Percentiles rank a stretch among this genome's conserved stretches.
phyloP scores from a whole-genome alignment of 257 asterid genomes.

The Petunia axillaris region DNA sequence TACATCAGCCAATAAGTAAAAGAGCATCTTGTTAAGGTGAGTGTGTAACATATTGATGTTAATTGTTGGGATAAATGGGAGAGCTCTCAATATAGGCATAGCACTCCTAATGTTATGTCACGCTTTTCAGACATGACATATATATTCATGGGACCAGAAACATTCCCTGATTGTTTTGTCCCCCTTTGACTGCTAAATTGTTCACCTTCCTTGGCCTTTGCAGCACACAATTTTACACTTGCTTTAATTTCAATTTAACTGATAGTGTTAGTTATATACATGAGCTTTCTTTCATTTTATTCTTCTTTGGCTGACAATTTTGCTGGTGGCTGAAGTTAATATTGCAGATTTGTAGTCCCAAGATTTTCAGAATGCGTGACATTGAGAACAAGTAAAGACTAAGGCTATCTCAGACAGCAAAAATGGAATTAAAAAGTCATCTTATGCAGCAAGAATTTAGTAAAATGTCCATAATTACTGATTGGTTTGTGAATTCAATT shows the following conservation, averaged over 20 bases:
- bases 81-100: slow-evolving; percentile 17
- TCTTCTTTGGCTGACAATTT: background rate
- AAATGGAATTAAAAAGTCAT: background rate
- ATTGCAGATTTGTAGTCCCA: slow-evolving; percentile 8
- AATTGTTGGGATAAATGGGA: slow-evolving; percentile 35
- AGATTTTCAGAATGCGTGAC: slow-evolving; percentile 5
- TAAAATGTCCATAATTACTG: background rate
- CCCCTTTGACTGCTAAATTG: slow-evolving; percentile 39
- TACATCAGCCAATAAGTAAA: background rate
- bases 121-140: slow-evolving; percentile 34
- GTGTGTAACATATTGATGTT: slow-evolving; percentile 52
- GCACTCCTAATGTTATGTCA: slow-evolving; percentile 31
- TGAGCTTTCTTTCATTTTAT: background rate
- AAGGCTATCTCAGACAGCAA: background rate
- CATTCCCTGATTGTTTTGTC: slow-evolving; percentile 53
- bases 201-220: background rate
- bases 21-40: slow-evolving; percentile 29
- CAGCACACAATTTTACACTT: slow-evolving; percentile 18
- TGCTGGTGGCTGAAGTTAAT: background rate
- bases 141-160: slow-evolving; percentile 49
- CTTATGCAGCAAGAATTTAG: background rate
- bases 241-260: background rate
- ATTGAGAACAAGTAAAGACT: background rate
- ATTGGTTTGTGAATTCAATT: background rate
- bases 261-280: background rate